Conservation (phyloP, 495 filamentous ascomycete species). For the Hyaloscypha hepaticicola region DNA sequence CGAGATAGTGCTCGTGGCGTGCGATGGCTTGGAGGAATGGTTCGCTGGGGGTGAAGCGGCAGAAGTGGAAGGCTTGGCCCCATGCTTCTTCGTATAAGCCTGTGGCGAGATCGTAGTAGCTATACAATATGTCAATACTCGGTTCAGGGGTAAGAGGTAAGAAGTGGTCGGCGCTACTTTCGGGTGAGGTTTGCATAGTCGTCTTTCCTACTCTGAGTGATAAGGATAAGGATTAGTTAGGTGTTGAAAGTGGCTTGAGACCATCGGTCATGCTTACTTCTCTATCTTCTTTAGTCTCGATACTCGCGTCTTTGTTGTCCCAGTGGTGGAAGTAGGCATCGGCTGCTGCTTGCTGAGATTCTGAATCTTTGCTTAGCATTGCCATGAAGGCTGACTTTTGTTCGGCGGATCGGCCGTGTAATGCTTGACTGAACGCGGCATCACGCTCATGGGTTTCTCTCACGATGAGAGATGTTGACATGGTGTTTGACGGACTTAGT, state of each 20-base stretch:
- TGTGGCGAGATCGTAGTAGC: slow-evolving; percentile 97
- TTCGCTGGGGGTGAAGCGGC: slow-evolving; percentile 87
- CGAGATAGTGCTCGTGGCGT: slow-evolving; percentile 97
- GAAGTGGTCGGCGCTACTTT: neutral
- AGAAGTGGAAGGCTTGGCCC: slow-evolving; percentile 95
- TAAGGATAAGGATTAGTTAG: neutral
- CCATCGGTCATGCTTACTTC: slow-evolving; percentile 52
- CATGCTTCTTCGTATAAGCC: slow-evolving; percentile 97
- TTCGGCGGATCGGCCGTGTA: slow-evolving; percentile 80
- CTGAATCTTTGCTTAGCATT: slow-evolving; percentile 77
- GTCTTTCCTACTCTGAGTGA: slow-evolving; percentile 60
- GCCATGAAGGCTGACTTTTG: slow-evolving; percentile 70
- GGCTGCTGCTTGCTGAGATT: slow-evolving; percentile 78
- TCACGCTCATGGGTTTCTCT: slow-evolving; percentile 78
- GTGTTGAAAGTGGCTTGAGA: neutral
- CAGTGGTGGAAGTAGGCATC: slow-evolving; percentile 99
- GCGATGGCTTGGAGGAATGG: slow-evolving; percentile 89
- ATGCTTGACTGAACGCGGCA: slow-evolving; percentile 83
- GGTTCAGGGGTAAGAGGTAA: neutral
- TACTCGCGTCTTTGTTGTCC: slow-evolving; percentile 81
- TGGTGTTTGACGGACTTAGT: neutral
- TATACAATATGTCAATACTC: neutral
- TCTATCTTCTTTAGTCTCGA: slow-evolving; percentile 77
- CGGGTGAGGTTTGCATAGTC: slow-evolving; percentile 90
- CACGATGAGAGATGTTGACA: neutral